Evolutionary conservation across 768 basidiomycete genomes (phyloP).

Genomic region (Cystobasidium tubakii): DNA sequence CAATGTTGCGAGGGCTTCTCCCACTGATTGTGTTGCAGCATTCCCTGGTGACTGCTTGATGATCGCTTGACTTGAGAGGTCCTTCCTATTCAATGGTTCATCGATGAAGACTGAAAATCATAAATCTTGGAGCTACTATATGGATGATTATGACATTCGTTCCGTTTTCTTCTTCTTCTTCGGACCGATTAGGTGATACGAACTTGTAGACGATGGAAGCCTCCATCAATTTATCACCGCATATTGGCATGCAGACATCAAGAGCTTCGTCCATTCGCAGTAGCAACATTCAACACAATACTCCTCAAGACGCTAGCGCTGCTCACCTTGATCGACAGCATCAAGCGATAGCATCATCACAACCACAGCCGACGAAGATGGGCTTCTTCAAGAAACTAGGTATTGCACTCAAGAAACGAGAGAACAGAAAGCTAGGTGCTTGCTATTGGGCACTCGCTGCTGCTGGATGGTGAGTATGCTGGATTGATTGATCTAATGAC

Average conservation of each 20-base stretch:
- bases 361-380: neutral
- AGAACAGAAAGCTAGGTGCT: slow-evolving; percentile 19
- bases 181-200: neutral
- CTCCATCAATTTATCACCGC: neutral
- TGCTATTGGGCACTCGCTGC: slow-evolving; percentile 18
- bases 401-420: neutral
- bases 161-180: neutral
- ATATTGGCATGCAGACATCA: neutral
- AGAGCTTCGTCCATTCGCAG: neutral
- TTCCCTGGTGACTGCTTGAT: too few relatives aligned
- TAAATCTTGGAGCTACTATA: too few relatives aligned
- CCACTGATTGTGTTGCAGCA: too few relatives aligned
- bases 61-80: too few relatives aligned
- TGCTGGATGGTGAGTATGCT: slow-evolving; percentile 27
- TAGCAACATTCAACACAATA: neutral
- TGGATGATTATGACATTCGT: neutral
- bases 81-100: too few relatives aligned
- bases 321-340: neutral
- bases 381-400: neutral
- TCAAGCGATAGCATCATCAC: neutral
- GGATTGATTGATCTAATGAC: neutral
- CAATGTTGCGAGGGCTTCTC: too few relatives aligned
- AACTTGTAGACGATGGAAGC: neutral
- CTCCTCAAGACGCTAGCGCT: neutral
- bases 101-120: too few relatives aligned